Evolutionary conservation across 805 yeast species (phyloP).

Genomic region (Teunomyces stri): DNA sequence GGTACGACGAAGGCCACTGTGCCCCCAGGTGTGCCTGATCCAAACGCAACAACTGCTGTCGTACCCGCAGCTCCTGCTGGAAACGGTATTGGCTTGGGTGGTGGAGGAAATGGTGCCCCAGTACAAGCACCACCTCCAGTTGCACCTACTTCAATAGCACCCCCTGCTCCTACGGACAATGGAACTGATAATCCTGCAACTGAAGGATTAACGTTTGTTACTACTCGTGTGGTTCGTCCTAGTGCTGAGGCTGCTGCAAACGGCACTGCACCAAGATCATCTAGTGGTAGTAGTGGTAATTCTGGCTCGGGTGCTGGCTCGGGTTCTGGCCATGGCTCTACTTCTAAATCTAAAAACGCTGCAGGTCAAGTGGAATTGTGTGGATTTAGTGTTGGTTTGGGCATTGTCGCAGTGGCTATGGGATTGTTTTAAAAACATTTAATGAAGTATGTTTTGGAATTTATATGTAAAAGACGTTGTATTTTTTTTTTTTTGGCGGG

Average conservation of each 20-base stretch:
- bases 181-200: slow-evolving; percentile 22
- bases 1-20: slow-evolving; percentile 12
- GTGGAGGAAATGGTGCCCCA: slow-evolving; percentile 4
- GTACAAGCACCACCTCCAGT: slow-evolving; percentile 9
- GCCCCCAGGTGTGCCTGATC: slow-evolving; percentile 12
- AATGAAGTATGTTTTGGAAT: neutral
- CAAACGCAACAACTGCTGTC: slow-evolving; percentile 15
- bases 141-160: slow-evolving; percentile 5
- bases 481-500: no score
- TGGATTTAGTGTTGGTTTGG: slow-evolving; percentile 3
- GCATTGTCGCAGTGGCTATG: slow-evolving; percentile 9
- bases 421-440: slow-evolving; percentile 6
- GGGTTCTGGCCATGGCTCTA: neutral
- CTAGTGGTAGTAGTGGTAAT: neutral
- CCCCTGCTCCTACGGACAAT: slow-evolving; percentile 16
- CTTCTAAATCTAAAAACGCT: slow-evolving; percentile 1
- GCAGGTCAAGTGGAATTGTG: neutral
- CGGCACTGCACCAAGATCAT: slow-evolving; percentile 9
- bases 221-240: slow-evolving; percentile 30
- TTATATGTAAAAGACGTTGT: neutral
- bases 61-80: slow-evolving; percentile 9
- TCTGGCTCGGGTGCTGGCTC: slow-evolving; percentile 5
- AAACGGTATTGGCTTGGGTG: slow-evolving; percentile 6
- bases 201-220: slow-evolving; percentile 24
- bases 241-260: slow-evolving; percentile 11